phyloP scores from a whole-genome alignment of 1,284 basidiomycete species.

The Sanghuangporus baumii region DNA sequence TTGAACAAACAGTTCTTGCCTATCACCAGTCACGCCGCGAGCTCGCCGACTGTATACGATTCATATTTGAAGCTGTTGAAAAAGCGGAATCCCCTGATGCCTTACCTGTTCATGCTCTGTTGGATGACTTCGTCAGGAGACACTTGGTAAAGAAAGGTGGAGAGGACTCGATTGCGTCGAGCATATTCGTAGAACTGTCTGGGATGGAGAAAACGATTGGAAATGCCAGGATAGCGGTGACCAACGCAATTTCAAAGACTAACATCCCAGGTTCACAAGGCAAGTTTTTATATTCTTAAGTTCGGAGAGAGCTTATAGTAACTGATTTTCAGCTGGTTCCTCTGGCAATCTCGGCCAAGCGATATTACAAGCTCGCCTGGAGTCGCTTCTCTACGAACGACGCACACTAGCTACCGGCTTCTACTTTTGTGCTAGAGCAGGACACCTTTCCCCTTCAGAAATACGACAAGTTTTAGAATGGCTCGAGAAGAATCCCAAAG shows the following conservation, averaged over 20 bases:
- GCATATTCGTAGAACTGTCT: slow-evolving; percentile 61
- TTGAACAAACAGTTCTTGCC: slow-evolving; percentile 60
- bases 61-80: slow-evolving; percentile 43
- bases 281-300: slow-evolving; percentile 39
- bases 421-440: slow-evolving; percentile 58
- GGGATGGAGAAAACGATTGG: slow-evolving; percentile 44
- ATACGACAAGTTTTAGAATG: slow-evolving; percentile 60
- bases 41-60: slow-evolving; percentile 58
- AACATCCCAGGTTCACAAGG: slow-evolving; percentile 48
- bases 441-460: slow-evolving; percentile 52
- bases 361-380: slow-evolving; percentile 57
- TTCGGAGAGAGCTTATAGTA: not conserved
- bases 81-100: slow-evolving; percentile 35
- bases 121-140: slow-evolving; percentile 47
- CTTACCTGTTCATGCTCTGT: slow-evolving; percentile 38
- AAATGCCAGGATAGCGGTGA: slow-evolving; percentile 50
- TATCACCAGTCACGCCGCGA: slow-evolving; percentile 64
- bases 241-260: slow-evolving; percentile 60
- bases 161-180: slow-evolving; percentile 41
- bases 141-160: slow-evolving; percentile 41
- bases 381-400: slow-evolving; percentile 70
- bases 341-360: slow-evolving; percentile 53
- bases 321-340: slow-evolving; percentile 28
- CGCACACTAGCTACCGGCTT: slow-evolving; percentile 57
- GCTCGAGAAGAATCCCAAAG: slow-evolving; percentile 55